A percentile compares a stretch with the other conserved stretches of the same genome.
Evolutionary conservation across 2,329 filamentous ascomycete genomes (phyloP).

Genomic region (Didymella exigua): DNA sequence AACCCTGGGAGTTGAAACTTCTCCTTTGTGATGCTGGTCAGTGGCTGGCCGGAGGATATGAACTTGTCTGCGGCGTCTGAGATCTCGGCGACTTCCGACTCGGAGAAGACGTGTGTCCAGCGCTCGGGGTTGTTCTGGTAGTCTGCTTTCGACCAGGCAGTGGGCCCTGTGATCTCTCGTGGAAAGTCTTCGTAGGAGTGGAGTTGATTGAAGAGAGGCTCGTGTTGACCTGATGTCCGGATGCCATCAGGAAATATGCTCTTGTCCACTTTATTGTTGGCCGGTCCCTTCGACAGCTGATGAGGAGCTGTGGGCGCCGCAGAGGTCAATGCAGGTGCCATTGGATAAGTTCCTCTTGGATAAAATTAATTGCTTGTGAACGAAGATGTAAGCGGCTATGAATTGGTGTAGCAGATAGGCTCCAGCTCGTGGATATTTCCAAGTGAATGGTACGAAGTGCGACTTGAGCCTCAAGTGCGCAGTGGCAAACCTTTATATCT

Average conservation of each 20-base stretch:
- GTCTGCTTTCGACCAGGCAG: slow-evolving; percentile 72
- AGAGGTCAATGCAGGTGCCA: slow-evolving; percentile 51
- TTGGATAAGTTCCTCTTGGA: slow-evolving; percentile 17
- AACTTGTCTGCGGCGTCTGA: slow-evolving; percentile 71
- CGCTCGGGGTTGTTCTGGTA: slow-evolving; percentile 67
- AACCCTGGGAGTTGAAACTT: slow-evolving; percentile 68
- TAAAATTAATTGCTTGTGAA: not conserved
- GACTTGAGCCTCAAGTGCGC: not conserved
- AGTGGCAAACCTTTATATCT: slow-evolving; percentile 22
- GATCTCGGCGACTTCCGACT: slow-evolving; percentile 70
- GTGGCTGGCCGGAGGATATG: slow-evolving; percentile 65
- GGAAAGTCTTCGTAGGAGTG: slow-evolving; percentile 73
- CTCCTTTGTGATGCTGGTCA: slow-evolving; percentile 73
- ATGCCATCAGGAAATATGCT: slow-evolving; percentile 68
- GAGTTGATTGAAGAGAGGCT: slow-evolving; percentile 69
- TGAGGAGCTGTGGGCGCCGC: slow-evolving; percentile 47
- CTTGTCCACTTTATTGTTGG: slow-evolving; percentile 46
- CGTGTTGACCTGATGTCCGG: slow-evolving; percentile 74
- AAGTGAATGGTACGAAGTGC: slow-evolving; percentile 6
- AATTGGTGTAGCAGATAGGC: not conserved
- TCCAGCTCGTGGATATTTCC: not conserved
- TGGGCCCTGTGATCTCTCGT: slow-evolving; percentile 70
- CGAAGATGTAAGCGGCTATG: not conserved
- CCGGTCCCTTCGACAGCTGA: slow-evolving; percentile 36
- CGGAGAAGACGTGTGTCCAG: slow-evolving; percentile 74